Conservation (phyloP, 2,329 filamentous ascomycete species). For the Epichloe baconii region DNA sequence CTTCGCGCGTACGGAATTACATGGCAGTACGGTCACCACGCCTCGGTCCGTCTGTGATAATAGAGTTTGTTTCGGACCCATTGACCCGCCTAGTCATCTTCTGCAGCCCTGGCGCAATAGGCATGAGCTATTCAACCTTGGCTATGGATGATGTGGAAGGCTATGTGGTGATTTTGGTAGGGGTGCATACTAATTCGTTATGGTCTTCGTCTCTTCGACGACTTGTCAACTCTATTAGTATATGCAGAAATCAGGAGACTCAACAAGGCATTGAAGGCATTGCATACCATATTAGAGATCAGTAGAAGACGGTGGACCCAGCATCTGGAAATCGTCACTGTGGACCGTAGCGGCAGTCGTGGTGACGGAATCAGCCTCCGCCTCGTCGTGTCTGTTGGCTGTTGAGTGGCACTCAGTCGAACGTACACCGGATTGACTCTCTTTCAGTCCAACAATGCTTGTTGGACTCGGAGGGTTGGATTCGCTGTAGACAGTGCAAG, state of each 20-base stretch:
- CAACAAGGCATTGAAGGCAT: too few relatives aligned
- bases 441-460: not conserved
- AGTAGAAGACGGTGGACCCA: constrained; percentile 2
- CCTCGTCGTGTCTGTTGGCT: not conserved
- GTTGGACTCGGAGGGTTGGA: constrained; percentile 10
- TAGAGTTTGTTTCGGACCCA: not conserved
- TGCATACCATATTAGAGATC: not conserved
- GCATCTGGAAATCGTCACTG: constrained; percentile 21
- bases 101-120: not conserved
- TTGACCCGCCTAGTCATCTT: not conserved
- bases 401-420: not conserved
- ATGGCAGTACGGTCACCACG: not conserved
- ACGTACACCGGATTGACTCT: not conserved
- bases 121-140: not conserved
- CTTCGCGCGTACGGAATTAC: not conserved
- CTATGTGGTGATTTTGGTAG: constrained; percentile 5
- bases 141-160: constrained; percentile 11
- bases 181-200: not conserved
- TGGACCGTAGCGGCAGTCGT: constrained; percentile 23
- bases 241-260: not conserved
- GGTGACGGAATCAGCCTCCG: constrained; percentile 11
- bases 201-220: not conserved
- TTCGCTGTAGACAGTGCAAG: constrained; percentile 22
- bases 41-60: not conserved
- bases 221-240: not conserved